Evolutionary conservation across 2,329 filamentous ascomycete genomes (phyloP).

Genomic region (Aspergillus amoenus): DNA sequence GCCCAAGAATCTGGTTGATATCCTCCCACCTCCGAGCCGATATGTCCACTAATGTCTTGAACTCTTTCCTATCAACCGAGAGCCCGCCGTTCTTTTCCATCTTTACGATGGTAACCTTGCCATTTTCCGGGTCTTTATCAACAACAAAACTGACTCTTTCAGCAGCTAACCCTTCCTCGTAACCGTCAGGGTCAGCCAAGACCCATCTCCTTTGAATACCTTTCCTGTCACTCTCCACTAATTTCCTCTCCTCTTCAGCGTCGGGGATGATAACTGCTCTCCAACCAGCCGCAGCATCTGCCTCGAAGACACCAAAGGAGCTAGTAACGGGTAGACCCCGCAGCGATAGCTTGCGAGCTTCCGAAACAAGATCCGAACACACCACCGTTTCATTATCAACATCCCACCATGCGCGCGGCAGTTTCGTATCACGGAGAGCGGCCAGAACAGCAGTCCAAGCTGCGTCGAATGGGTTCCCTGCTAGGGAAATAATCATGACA

Average conservation of each 20-base stretch:
- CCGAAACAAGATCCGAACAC: constrained; percentile 63
- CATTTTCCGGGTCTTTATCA: constrained; percentile 54
- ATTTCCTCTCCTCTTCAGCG: constrained; percentile 29
- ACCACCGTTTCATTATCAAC: constrained; percentile 74
- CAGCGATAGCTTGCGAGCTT: constrained; percentile 59
- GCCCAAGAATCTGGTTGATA: constrained; percentile 46
- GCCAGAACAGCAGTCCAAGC: constrained; percentile 83
- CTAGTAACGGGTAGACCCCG: constrained; percentile 70
- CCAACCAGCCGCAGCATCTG: constrained; percentile 46
- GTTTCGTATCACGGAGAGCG: constrained; percentile 71
- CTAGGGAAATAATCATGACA: constrained; percentile 88
- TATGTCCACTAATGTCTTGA: constrained; percentile 59
- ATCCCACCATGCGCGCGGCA: constrained; percentile 83
- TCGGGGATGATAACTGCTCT: constrained; percentile 37
- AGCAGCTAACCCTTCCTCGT: constrained; percentile 81
- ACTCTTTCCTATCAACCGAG: constrained; percentile 62
- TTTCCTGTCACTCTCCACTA: constrained; percentile 47
- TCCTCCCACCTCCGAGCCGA: constrained; percentile 66
- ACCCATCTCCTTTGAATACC: constrained; percentile 60
- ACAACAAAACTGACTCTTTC: constrained; percentile 83
- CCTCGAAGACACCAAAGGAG: constrained; percentile 76
- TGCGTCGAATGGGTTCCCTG: constrained; percentile 88
- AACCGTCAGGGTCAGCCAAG: constrained; percentile 80
- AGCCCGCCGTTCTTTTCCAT: constrained; percentile 84
- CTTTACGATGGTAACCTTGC: constrained; percentile 57